Base-by-base conservation (phyloP, 2,329 filamentous ascomycete species). In the Colletotrichum tanaceti region DNA sequence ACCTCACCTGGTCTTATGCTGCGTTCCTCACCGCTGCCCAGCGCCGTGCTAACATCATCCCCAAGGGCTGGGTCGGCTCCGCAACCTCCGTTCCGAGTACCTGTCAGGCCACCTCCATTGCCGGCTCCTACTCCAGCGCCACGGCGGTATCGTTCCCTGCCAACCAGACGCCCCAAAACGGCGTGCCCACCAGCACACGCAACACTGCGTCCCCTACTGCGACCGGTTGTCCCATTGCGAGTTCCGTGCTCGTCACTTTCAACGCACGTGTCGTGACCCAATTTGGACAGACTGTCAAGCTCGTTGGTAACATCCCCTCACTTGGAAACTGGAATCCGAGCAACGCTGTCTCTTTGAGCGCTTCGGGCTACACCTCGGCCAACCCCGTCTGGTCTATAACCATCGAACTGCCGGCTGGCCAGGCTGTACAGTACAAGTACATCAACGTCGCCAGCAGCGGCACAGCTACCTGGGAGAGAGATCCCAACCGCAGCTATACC, bases 1-100 rank as follows among this genome's bases (percentile, higher is more conserved):
- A 93, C 71, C 80, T 93, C 35, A 93, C 91, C 3, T 93, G 91
- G 91, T 92, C 90, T 0, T 93, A 92, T 72, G 89, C 90, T 1
- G 85, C 90, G 0, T 90, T 93, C 77, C 79, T 93, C 54, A 90
- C 90, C 0, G 86, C 86, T n/a, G 79, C 82, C 28, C 84, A 84
- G 49, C 85, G 89, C 44, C 85, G 89, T 54, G 83, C 84, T 54
- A 84, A 84, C 22, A 73, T 85, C 18, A 77, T 89, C 10, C 88
- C 89, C 1, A 79, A 83, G 1, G 84, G 87, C 6, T 91, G 89
- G 89, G 82, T 82, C 4, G 83, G 78, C 52, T 74, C 80, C 6
- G 82, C 81, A 3, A 83, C 81, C 66, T 80, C 80, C 0, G 78
- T 89, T 0, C 87, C 89, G 0, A 72, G 78, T 2, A 75, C 77